Conservation (phyloP, 805 yeast species). For the Spathaspora arborariae region DNA sequence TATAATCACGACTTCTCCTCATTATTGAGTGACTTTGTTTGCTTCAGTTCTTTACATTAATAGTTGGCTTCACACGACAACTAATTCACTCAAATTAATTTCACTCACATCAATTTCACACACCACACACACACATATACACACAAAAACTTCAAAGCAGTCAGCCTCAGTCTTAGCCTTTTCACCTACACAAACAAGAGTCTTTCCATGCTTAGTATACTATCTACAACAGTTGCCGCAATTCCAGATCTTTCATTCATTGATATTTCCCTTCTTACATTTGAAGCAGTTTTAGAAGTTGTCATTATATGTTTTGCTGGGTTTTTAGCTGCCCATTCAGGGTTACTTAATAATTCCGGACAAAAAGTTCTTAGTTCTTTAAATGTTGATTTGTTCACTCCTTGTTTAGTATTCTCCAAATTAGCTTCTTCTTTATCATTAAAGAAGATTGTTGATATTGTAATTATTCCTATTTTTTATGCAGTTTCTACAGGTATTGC, state of each 20-base stretch:
- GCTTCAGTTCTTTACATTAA: no score
- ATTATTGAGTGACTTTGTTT: no score
- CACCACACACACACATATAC: not conserved
- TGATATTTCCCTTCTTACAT: slow-evolving; percentile 62
- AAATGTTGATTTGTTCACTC: slow-evolving; percentile 91
- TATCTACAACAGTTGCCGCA: not conserved
- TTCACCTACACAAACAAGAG: not conserved
- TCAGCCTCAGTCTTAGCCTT: no score
- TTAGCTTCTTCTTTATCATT: slow-evolving; percentile 64
- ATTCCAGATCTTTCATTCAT: slow-evolving; percentile 28
- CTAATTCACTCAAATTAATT: no score
- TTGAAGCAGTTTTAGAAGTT: slow-evolving; percentile 89
- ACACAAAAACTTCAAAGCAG: no score
- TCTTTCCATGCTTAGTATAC: not conserved
- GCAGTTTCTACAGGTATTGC: slow-evolving; percentile 82
- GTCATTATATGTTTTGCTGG: slow-evolving; percentile 85
- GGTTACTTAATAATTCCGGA: slow-evolving; percentile 64
- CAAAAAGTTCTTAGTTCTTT: slow-evolving; percentile 73
- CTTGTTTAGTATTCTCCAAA: slow-evolving; percentile 89
- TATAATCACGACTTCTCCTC: not conserved
- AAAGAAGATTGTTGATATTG: slow-evolving; percentile 72
- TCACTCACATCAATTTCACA: no score
- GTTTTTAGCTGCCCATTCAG: slow-evolving; percentile 73
- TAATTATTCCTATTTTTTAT: slow-evolving; percentile 80
- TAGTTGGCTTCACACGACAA: not conserved